These are phyloP conservation scores for Pugionium dolabratum DNA, from an alignment of 345 rosid genomes.

Conservation along the genomic window DNA sequence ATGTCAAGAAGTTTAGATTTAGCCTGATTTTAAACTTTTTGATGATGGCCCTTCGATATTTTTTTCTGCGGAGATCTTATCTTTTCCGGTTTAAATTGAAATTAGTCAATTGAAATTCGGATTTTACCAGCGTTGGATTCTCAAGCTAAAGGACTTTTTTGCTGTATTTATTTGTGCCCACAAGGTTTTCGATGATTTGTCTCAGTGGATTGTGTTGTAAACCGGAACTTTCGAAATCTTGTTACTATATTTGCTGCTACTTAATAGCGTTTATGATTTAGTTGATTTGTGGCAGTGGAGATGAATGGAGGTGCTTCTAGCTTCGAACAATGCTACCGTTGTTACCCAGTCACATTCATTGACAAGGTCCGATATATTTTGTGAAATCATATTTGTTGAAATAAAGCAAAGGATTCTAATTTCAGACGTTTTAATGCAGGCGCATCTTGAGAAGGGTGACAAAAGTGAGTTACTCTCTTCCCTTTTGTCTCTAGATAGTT, in stretches of 20 bases:
- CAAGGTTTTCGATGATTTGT: constrained; percentile 35
- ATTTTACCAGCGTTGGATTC: not conserved
- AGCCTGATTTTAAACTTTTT: not conserved
- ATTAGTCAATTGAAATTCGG: too few relatives aligned
- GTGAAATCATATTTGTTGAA: too few relatives aligned
- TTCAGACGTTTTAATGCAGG: constrained; percentile 51
- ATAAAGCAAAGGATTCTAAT: too few relatives aligned
- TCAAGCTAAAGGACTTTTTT: not conserved
- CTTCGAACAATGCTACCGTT: constrained; percentile 57
- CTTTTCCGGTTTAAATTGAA: constrained; percentile 2
- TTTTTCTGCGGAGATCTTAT: not conserved
- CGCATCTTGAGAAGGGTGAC: constrained; percentile 69
- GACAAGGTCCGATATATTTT: too few relatives aligned
- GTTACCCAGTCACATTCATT: constrained; percentile 65
- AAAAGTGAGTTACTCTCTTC: constrained; percentile 46
- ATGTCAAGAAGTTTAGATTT: not conserved
- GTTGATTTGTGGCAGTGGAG: constrained; percentile 42
- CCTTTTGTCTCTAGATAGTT: not conserved
- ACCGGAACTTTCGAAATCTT: not conserved
- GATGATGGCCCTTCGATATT: not conserved
- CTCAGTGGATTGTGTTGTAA: constrained; percentile 2
- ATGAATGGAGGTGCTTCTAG: constrained; percentile 30
- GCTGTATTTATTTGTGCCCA: constrained; percentile 26
- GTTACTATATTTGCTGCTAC: too few relatives aligned
- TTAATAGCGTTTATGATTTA: not conserved